Percentiles rank a stretch among this genome's conserved stretches.
Evolutionary conservation across 116 monocot species (phyloP).

Genomic region (Phalaenopsis hybrid): DNA sequence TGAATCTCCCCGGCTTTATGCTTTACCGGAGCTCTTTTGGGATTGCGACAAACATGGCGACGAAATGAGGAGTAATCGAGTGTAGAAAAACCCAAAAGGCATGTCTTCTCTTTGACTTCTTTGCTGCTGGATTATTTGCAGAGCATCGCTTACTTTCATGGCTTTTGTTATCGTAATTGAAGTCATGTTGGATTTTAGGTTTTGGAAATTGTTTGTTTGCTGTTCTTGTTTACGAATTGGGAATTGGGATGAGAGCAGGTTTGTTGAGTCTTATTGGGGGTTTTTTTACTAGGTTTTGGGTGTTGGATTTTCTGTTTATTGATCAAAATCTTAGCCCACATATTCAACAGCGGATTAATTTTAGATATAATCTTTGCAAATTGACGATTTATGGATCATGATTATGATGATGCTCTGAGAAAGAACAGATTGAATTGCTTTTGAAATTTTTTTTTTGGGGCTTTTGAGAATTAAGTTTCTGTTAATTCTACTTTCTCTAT

Average conservation of each 20-base stretch:
- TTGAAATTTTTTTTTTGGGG: not conserved
- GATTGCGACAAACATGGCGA: not conserved
- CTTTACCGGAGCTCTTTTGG: not conserved
- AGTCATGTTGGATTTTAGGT: not conserved
- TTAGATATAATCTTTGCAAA: not conserved
- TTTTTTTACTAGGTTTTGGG: not conserved
- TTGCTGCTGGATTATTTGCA: not conserved
- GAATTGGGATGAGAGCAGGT: not conserved
- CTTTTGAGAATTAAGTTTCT: not conserved
- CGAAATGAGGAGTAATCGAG: not conserved
- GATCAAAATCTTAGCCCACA: not conserved
- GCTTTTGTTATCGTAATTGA: not conserved
- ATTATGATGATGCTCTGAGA: not conserved
- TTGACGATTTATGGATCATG: not conserved
- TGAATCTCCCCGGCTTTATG: not conserved
- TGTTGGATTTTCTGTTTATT: not conserved
- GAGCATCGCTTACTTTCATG: not conserved
- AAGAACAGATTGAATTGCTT: not conserved
- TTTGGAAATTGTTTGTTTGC: not conserved
- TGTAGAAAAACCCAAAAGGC: not conserved
- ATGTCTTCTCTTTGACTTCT: not conserved
- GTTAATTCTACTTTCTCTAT: not conserved
- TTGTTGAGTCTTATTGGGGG: not conserved
- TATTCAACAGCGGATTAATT: not conserved
- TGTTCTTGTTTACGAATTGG: not conserved